Evolutionary conservation across 2,329 filamentous ascomycete species (phyloP).

Genomic region (Fusarium luffae): DNA sequence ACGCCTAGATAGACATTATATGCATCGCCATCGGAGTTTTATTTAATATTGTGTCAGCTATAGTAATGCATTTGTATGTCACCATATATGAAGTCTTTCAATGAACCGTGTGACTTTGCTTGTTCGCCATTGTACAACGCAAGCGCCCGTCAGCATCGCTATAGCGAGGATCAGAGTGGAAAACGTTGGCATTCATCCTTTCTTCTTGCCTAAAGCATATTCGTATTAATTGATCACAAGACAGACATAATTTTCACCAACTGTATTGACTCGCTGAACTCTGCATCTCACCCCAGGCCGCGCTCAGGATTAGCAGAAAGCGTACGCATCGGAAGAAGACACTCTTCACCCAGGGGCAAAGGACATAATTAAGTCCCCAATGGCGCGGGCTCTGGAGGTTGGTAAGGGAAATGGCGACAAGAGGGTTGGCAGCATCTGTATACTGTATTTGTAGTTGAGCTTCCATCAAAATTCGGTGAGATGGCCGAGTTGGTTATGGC

Average conservation of each 20-base stretch:
- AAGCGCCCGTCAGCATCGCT: not conserved
- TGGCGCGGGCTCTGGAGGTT: not conserved
- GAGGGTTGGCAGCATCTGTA: no score
- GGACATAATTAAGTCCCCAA: not conserved
- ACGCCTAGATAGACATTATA: no score
- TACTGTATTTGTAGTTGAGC: accelerated
- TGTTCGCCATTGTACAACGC: not conserved
- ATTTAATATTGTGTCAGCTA: no score
- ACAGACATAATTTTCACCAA: not conserved
- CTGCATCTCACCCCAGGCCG: no score
- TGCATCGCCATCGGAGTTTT: no score
- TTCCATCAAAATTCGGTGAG: slow-evolving; percentile 21
- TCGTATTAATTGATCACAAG: not conserved
- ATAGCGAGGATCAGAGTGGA: no score
- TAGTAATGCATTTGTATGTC: not conserved
- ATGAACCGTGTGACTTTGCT: not conserved
- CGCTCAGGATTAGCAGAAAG: no score
- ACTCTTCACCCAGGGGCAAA: not conserved
- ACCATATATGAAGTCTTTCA: not conserved
- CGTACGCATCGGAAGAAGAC: not conserved
- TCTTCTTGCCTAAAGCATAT: not conserved
- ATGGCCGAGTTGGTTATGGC: slow-evolving; percentile 39
- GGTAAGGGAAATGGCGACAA: no score
- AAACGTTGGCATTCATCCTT: not conserved
- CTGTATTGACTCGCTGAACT: not conserved